phyloP scores from a whole-genome alignment of 495 filamentous ascomycete genomes.

The Diplogelasinospora grovesii region DNA sequence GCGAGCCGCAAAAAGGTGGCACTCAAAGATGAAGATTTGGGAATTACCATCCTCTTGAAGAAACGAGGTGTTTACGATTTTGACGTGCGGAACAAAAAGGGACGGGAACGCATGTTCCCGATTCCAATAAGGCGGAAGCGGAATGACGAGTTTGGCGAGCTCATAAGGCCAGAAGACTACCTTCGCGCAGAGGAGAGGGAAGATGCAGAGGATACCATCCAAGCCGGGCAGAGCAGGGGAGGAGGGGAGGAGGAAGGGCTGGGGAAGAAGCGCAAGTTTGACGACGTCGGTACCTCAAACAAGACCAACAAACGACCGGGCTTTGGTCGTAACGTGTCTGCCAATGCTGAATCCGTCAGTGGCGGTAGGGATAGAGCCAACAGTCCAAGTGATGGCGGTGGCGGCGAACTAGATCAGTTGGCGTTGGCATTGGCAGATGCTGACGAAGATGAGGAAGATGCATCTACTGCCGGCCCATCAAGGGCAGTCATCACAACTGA shows the following conservation, averaged over 20 bases:
- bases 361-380: too few relatives aligned
- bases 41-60: conserved; percentile 84
- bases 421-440: too few relatives aligned
- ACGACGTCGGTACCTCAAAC: conserved; percentile 51
- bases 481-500: conserved; percentile 60
- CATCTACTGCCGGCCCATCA: conserved; percentile 60
- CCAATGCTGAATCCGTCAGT: too few relatives aligned
- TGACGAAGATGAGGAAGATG: conserved; percentile 52
- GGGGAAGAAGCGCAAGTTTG: conserved; percentile 92
- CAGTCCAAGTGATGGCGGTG: conserved; percentile 34
- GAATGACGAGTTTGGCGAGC: conserved; percentile 85
- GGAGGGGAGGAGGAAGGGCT: conserved; percentile 60
- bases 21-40: conserved; percentile 76
- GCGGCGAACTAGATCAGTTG: conserved; percentile 48
- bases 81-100: conserved; percentile 87
- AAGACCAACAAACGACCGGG: conserved; percentile 42
- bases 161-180: conserved; percentile 89
- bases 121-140: conserved; percentile 73
- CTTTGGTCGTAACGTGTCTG: conserved; percentile 25
- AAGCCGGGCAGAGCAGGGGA: conserved; percentile 34
- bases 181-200: conserved; percentile 89
- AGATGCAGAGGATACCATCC: conserved; percentile 58
- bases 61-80: conserved; percentile 84
- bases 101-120: conserved; percentile 88
- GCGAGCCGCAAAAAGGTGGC: conserved; percentile 75